phyloP scores from a whole-genome alignment of 2,329 filamentous ascomycete species.

The Colletotrichum destructivum region DNA sequence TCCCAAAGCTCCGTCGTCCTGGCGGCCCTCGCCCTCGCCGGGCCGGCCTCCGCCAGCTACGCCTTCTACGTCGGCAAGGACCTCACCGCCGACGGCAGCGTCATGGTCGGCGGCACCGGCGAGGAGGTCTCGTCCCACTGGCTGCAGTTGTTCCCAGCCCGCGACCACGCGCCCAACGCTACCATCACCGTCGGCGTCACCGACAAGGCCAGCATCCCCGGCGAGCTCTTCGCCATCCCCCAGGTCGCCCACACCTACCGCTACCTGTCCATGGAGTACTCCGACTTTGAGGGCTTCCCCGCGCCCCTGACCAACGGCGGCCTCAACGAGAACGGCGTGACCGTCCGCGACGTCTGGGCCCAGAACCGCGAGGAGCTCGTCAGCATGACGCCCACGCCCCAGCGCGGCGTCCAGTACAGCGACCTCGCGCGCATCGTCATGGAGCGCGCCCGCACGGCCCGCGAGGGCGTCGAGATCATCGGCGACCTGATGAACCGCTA shows the following conservation, averaged over 20 bases:
- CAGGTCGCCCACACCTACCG: conserved; percentile 47
- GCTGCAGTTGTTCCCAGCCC: conserved; percentile 61
- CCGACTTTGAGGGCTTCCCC: conserved; percentile 59
- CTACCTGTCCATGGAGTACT: conserved; percentile 51
- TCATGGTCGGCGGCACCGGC: conserved; percentile 62
- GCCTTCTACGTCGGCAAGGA: conserved; percentile 64
- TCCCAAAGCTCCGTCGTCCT: conserved; percentile 31
- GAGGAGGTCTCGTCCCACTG: conserved; percentile 64
- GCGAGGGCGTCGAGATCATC: conserved; percentile 59
- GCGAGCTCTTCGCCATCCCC: conserved; percentile 46
- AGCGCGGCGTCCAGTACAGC: conserved; percentile 58
- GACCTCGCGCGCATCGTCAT: conserved; percentile 58
- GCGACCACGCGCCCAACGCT: conserved; percentile 56
- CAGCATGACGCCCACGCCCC: conserved; percentile 57
- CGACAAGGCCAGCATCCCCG: conserved; percentile 54
- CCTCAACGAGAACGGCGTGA: conserved; percentile 58
- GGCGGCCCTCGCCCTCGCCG: conserved; percentile 41
- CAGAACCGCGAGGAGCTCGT: conserved; percentile 56
- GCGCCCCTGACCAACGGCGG: conserved; percentile 61
- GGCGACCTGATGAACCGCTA: conserved; percentile 56
- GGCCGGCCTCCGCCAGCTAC: conserved; percentile 56
- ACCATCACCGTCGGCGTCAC: conserved; percentile 61
- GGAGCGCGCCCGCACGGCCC: conserved; percentile 56
- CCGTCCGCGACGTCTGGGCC: conserved; percentile 59
- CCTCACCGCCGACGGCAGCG: conserved; percentile 58